A percentile compares a stretch with the other conserved stretches of the same genome.
phyloP scores from a whole-genome alignment of 345 rosid species.

The Toxicodendron radicans region DNA sequence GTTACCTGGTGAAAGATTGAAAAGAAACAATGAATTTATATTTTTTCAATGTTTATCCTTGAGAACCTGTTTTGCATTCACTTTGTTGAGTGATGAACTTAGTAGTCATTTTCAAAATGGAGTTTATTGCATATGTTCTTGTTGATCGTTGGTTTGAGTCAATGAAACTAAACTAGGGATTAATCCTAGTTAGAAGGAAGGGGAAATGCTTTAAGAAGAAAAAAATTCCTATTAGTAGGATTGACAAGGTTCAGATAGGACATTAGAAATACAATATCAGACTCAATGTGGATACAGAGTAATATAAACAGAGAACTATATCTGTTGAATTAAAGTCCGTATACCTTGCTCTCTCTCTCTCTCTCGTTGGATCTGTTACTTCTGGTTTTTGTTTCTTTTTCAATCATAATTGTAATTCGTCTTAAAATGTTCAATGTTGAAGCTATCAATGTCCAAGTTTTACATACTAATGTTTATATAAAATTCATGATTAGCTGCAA shows the following conservation, averaged over 20 bases:
- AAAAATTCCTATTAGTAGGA: neutral
- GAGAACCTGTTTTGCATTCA: neutral
- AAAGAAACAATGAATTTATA: neutral
- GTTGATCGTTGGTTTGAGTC: neutral
- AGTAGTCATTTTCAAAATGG: neutral
- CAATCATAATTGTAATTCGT: neutral
- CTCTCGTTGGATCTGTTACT: neutral
- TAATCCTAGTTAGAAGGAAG: neutral
- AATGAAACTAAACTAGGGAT: neutral
- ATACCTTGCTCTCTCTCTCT: neutral
- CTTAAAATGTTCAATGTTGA: neutral
- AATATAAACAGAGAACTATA: neutral
- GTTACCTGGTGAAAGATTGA: neutral
- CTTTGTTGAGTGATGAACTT: neutral
- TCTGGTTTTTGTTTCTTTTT: neutral
- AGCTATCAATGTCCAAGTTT: neutral
- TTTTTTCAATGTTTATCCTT: neutral
- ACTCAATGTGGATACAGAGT: neutral
- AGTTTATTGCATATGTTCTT: neutral
- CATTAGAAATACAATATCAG: neutral
- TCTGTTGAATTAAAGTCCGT: neutral
- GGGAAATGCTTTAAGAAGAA: neutral
- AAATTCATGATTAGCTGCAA: no score
- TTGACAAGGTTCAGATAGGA: neutral
- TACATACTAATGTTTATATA: neutral